These are phyloP conservation scores for Phytophthora sp. DNA, from an alignment of 352 stramenopile species.

Conservation along the genomic window DNA sequence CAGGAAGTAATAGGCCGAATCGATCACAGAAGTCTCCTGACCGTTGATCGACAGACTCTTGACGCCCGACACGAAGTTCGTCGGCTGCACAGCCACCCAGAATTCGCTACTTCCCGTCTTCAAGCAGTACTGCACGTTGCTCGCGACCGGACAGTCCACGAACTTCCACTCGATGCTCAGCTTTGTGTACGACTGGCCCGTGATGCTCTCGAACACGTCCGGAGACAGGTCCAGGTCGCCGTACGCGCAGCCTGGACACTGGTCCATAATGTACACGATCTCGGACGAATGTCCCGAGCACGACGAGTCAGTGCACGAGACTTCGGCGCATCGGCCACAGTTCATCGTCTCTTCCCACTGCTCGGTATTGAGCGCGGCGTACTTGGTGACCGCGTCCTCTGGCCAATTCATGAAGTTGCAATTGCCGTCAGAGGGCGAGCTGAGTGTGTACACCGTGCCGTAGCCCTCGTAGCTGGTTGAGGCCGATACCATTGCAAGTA, in stretches of 20 bases:
- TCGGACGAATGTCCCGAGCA: conserved; percentile 51
- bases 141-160: conserved; percentile 59
- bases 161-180: conserved; percentile 69
- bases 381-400: conserved; percentile 36
- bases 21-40: conserved; percentile 57
- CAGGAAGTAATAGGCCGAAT: conserved; percentile 74
- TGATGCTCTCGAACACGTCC: conserved; percentile 67
- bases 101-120: conserved; percentile 67
- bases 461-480: conserved; percentile 18
- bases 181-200: conserved; percentile 50
- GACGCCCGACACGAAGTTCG: conserved; percentile 61
- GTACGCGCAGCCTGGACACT: conserved; percentile 57
- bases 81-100: conserved; percentile 69
- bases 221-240: conserved; percentile 68
- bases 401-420: conserved; percentile 55
- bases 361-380: conserved; percentile 47
- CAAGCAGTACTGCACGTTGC: conserved; percentile 69
- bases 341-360: conserved; percentile 52
- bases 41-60: conserved; percentile 62
- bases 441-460: conserved; percentile 41
- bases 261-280: conserved; percentile 72
- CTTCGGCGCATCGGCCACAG: conserved; percentile 55
- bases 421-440: conserved; percentile 40
- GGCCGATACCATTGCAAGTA: conserved; percentile 5
- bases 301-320: conserved; percentile 55